Evolutionary conservation across 768 basidiomycete genomes (phyloP).

Genomic region (Chiua virens): DNA sequence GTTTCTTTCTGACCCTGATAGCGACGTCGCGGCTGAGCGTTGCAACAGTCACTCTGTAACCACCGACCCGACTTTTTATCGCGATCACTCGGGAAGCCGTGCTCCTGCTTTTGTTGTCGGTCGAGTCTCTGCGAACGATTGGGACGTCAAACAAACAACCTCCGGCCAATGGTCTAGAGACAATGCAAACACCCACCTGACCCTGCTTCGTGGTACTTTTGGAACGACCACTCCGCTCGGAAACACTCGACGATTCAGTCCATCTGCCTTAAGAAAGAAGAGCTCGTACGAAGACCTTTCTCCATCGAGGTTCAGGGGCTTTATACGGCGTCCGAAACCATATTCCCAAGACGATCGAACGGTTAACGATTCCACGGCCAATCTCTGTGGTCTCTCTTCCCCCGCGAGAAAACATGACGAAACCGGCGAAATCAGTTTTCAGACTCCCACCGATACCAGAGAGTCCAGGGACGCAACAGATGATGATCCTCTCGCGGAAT

Average conservation of each 20-base stretch:
- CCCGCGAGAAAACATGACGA: not conserved
- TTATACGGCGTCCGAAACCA: constrained; percentile 10
- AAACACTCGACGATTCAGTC: not conserved
- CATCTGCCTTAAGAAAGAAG: constrained; percentile 1
- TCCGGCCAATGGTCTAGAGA: constrained; percentile 9
- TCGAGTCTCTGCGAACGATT: not conserved
- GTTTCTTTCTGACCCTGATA: constrained; percentile 18
- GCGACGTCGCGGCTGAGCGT: constrained; percentile 8
- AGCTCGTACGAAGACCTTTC: constrained; percentile 14
- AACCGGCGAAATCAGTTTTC: not conserved
- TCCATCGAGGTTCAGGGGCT: constrained; percentile 26
- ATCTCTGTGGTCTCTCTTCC: not conserved
- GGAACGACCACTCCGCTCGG: not conserved
- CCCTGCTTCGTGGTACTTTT: not conserved
- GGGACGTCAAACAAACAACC: constrained; percentile 2
- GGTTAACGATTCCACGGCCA: not conserved
- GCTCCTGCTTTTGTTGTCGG: constrained; percentile 9
- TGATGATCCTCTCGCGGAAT: constrained; percentile 62
- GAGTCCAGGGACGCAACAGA: constrained; percentile 15
- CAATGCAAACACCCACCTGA: constrained; percentile 4
- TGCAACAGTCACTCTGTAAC: not conserved
- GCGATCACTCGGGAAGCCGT: constrained; percentile 31
- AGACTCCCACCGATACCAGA: not conserved
- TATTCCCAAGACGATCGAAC: not conserved
- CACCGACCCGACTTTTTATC: constrained; percentile 4